Conservation (phyloP, 371 early-diverging fungal species). For the Parasitella parasitica region DNA sequence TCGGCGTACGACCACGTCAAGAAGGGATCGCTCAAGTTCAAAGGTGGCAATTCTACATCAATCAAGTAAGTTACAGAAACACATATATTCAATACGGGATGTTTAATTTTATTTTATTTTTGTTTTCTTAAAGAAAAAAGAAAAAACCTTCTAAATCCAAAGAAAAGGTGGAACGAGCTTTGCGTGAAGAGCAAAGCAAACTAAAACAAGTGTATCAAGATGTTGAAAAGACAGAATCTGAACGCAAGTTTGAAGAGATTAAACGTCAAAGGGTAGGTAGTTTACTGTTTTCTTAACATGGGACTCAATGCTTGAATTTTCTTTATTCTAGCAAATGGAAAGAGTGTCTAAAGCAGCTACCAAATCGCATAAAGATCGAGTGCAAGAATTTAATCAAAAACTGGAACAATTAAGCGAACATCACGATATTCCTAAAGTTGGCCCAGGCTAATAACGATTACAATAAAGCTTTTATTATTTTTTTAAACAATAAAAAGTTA, state of each 20-base stretch:
- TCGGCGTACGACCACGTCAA: slow-evolving; percentile 58
- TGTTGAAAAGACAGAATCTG: slow-evolving; percentile 60
- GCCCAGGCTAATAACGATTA: slow-evolving; percentile 52
- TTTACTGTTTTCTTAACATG: neutral
- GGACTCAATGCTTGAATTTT: neutral
- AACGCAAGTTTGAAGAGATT: slow-evolving; percentile 62
- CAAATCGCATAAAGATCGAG: slow-evolving; percentile 66
- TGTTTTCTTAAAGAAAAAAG: slow-evolving; percentile 44
- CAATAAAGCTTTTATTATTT: neutral
- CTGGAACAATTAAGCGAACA: slow-evolving; percentile 69
- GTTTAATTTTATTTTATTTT: neutral
- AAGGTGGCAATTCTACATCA: slow-evolving; percentile 51
- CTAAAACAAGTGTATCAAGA: slow-evolving; percentile 15
- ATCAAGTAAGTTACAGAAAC: slow-evolving; percentile 43
- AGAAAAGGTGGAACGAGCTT: slow-evolving; percentile 46
- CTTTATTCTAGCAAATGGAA: slow-evolving; percentile 57
- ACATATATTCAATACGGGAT: neutral
- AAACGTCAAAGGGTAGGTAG: slow-evolving; percentile 54
- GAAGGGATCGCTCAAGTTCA: slow-evolving; percentile 59
- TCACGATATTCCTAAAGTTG: slow-evolving; percentile 73
- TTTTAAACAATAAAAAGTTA: neutral
- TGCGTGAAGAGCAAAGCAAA: slow-evolving; percentile 23
- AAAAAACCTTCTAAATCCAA: slow-evolving; percentile 53
- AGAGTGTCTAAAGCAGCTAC: slow-evolving; percentile 57
- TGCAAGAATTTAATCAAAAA: slow-evolving; percentile 62